Evolutionary conservation across 352 stramenopile species (phyloP).

Genomic region (Phytopythium montanum): DNA sequence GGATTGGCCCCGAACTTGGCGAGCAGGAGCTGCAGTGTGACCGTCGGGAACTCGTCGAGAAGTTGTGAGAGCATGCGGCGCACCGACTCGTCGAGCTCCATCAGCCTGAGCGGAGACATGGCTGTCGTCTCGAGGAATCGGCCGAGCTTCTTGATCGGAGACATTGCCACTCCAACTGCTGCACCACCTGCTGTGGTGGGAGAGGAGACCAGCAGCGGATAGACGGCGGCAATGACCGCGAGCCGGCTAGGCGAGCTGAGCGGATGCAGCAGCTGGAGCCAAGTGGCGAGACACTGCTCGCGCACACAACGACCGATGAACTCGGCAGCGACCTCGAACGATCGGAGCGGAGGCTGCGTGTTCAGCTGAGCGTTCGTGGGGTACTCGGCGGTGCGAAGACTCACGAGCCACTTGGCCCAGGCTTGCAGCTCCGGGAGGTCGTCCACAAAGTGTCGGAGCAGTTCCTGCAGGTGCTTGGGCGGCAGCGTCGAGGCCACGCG

Average conservation of each 20-base stretch:
- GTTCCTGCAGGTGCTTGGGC: conserved; percentile 47
- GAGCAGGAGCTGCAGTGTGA: conserved; percentile 44
- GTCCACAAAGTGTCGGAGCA: conserved; percentile 48
- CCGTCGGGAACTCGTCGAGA: conserved; percentile 46
- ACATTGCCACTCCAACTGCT: conserved; percentile 10
- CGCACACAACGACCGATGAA: conserved; percentile 39
- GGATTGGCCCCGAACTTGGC: conserved; percentile 47
- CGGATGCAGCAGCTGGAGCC: conserved; percentile 38
- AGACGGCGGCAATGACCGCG: conserved; percentile 24
- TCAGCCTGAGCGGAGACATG: conserved; percentile 23
- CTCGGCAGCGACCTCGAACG: conserved; percentile 11
- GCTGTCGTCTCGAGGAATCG: conserved; percentile 53
- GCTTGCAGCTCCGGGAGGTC: conserved; percentile 33
- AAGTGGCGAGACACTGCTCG: conserved; percentile 43
- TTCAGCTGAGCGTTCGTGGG: neutral
- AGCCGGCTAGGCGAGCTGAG: conserved; percentile 24
- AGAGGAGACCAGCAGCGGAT: conserved; percentile 15
- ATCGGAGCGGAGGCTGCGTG: conserved; percentile 13
- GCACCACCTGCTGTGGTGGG: conserved; percentile 6
- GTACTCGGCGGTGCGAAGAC: neutral
- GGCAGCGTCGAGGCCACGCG: conserved; percentile 29
- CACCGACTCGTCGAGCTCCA: conserved; percentile 37
- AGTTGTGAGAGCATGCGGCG: conserved; percentile 23
- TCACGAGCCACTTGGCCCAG: conserved; percentile 51
- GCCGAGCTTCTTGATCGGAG: conserved; percentile 43